Conservation (phyloP, 768 basidiomycete genomes). For the Lactifluus echinatus region DNA sequence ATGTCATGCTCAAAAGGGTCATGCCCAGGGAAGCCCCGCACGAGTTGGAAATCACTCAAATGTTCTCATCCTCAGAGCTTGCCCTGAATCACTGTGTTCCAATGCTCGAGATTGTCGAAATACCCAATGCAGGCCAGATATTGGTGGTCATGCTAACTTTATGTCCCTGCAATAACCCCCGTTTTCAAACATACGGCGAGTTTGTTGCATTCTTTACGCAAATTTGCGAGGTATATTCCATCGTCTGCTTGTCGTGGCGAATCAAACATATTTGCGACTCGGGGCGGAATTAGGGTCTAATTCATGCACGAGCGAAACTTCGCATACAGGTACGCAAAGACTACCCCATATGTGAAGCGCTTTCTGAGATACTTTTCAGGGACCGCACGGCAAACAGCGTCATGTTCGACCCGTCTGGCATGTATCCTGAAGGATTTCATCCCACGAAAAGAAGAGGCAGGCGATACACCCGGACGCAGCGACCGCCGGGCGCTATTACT, state of each 20-base stretch:
- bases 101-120: not conserved
- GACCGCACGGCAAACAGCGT: not conserved
- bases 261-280: not conserved
- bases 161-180: not conserved
- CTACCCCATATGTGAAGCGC: not conserved
- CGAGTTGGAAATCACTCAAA: conserved; percentile 28
- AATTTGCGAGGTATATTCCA: not conserved
- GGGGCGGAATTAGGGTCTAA: not conserved
- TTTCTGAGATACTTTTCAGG: not conserved
- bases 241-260: not conserved
- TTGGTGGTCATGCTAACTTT: not conserved
- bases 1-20: conserved; percentile 28
- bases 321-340: not conserved
- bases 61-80: conserved; percentile 10
- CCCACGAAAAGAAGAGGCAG: not conserved
- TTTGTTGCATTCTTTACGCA: conserved; percentile 20
- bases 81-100: conserved; percentile 24
- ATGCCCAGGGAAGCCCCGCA: not conserved
- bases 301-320: not conserved
- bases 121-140: not conserved
- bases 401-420: not conserved
- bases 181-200: not conserved
- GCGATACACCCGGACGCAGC: not conserved
- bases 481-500: not conserved
- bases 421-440: not conserved